A percentile compares a stretch with the other conserved stretches of the same genome.
These are phyloP conservation scores for Dichotomopilus funicola DNA, from an alignment of 2,329 filamentous ascomycete species.

Conservation along the genomic window DNA sequence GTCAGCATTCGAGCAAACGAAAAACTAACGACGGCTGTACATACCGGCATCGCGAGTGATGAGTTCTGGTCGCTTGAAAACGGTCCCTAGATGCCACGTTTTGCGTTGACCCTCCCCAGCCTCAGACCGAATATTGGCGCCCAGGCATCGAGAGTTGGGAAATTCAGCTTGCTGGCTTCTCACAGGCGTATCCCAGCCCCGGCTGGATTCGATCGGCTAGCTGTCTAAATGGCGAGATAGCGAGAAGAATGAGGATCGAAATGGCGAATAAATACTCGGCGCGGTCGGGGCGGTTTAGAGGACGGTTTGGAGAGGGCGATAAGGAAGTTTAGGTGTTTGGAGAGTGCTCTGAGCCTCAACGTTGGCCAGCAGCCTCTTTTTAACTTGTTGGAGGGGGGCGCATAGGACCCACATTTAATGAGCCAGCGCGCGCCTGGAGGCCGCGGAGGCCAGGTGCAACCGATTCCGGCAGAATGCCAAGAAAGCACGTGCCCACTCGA, in stretches of 20 bases:
- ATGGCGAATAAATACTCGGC: background rate
- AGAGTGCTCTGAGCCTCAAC: conserved; percentile 9
- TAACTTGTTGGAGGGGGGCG: conserved; percentile 15
- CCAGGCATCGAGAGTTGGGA: conserved; percentile 19
- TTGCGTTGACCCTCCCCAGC: conserved; percentile 20
- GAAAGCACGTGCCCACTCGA: background rate
- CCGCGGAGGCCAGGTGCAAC: conserved; percentile 3
- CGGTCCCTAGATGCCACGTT: conserved; percentile 7
- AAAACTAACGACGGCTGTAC: conserved; percentile 6
- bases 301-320: conserved; percentile 10
- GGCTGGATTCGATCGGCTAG: background rate
- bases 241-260: background rate
- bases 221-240: background rate
- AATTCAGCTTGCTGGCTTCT: conserved; percentile 2
- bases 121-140: conserved; percentile 21
- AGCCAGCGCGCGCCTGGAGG: background rate
- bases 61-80: background rate
- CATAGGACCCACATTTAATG: conserved; percentile 5
- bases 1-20: no score
- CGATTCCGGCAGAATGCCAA: conserved; percentile 4
- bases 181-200: conserved; percentile 3
- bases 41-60: conserved; percentile 33
- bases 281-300: background rate
- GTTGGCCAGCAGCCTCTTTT: conserved; percentile 18
- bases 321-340: conserved; percentile 18